These are phyloP conservation scores for Trametes sp. DNA, from an alignment of 1,284 basidiomycete genomes.

Conservation along the genomic window DNA sequence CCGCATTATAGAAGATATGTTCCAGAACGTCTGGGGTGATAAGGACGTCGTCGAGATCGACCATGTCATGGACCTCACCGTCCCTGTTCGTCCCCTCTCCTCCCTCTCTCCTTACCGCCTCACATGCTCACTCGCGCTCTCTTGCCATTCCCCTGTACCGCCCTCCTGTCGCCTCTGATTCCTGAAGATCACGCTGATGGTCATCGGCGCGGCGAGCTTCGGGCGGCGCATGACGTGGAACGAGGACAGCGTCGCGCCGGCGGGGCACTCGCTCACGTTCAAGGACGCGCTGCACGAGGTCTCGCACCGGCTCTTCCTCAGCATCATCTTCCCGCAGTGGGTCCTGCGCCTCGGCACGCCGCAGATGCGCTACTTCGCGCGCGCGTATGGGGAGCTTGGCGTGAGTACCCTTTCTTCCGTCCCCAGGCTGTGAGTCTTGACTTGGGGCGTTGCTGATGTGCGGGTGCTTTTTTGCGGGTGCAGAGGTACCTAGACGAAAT, in stretches of 20 bases:
- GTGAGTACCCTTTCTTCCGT: conserved; percentile 41
- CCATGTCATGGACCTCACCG: conserved; percentile 49
- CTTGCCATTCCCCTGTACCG: neutral
- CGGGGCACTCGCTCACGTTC: conserved; percentile 62
- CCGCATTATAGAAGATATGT: conserved; percentile 46
- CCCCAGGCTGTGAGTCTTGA: too few species aligned
- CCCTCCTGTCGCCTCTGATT: neutral
- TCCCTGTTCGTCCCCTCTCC: conserved; percentile 49
- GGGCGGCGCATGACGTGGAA: conserved; percentile 60
- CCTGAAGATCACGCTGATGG: conserved; percentile 60
- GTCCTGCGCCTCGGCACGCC: conserved; percentile 48
- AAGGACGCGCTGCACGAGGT: conserved; percentile 60
- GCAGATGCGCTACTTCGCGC: conserved; percentile 43
- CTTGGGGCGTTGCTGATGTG: neutral
- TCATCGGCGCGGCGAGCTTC: conserved; percentile 67
- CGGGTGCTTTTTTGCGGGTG: neutral
- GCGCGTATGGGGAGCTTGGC: conserved; percentile 58
- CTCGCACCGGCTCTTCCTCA: conserved; percentile 51
- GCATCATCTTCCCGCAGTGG: conserved; percentile 55
- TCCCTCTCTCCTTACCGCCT: neutral
- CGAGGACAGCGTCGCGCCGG: conserved; percentile 49
- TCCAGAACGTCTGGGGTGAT: conserved; percentile 46
- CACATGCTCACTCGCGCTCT: neutral
- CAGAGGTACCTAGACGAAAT: conserved; percentile 64
- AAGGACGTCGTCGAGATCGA: conserved; percentile 41